Percentiles rank a stretch among this genome's conserved stretches.
Evolutionary conservation across 306 rosid genomes (phyloP).

Genomic region (Nissolia schottii): DNA sequence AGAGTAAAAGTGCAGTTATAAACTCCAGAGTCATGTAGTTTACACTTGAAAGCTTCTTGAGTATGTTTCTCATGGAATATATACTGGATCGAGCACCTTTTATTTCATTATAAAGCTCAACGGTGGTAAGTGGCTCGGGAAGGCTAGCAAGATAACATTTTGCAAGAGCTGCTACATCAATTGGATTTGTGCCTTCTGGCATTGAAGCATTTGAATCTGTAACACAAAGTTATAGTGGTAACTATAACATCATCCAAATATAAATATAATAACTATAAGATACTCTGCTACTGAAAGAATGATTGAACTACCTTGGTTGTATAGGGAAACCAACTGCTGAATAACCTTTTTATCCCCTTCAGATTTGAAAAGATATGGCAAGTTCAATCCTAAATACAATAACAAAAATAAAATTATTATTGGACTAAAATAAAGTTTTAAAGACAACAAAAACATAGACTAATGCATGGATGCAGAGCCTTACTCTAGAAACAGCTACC

Average conservation of each 20-base stretch:
- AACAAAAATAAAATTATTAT: conserved; percentile 11
- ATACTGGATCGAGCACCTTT: conserved; percentile 72
- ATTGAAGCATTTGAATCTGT: conserved; percentile 70
- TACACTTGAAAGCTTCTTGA: conserved; percentile 77
- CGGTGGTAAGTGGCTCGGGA: conserved; percentile 86
- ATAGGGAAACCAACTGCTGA: conserved; percentile 78
- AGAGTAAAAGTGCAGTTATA: conserved; percentile 75
- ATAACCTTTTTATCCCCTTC: conserved; percentile 81
- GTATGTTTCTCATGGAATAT: conserved; percentile 64
- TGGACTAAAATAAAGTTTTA: background rate
- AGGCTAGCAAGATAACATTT: conserved; percentile 94
- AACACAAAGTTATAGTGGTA: conserved; percentile 7
- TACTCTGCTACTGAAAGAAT: conserved; percentile 17
- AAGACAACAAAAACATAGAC: background rate
- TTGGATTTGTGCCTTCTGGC: conserved; percentile 79
- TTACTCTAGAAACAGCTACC: conserved; percentile 49
- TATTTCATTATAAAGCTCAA: conserved; percentile 75
- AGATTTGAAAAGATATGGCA: conserved; percentile 67
- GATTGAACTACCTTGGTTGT: conserved; percentile 66
- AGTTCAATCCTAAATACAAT: conserved; percentile 60
- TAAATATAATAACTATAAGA: conserved; percentile 21
- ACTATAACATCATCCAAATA: conserved; percentile 9
- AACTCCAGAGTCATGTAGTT: conserved; percentile 95
- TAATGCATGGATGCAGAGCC: conserved; percentile 11
- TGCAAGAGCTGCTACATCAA: conserved; percentile 76